Conservation (phyloP, 2,329 filamentous ascomycete genomes). For the Hypoxylon sp. region DNA sequence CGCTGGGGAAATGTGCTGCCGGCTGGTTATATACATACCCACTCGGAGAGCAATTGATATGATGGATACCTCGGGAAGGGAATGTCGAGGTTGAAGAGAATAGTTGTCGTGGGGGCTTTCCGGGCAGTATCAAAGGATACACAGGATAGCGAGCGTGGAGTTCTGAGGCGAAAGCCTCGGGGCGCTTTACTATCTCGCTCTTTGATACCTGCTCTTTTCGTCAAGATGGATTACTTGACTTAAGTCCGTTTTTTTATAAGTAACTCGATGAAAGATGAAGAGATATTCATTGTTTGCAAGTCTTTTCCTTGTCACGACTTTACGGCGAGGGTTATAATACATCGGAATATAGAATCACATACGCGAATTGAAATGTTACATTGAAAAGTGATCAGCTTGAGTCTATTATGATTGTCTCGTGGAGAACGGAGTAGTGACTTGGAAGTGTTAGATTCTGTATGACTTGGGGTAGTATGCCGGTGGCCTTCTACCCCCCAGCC, state of each 20-base stretch:
- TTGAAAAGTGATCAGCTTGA: conserved; percentile 12
- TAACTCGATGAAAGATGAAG: conserved; percentile 43
- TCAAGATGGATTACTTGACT: conserved; percentile 39
- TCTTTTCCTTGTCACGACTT: conserved; percentile 51
- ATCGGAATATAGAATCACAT: conserved; percentile 46
- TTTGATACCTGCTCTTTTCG: conserved; percentile 23
- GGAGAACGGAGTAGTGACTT: neutral
- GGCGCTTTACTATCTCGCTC: conserved; percentile 24
- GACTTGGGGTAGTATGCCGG: neutral
- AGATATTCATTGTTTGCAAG: conserved; percentile 43
- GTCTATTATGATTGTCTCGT: neutral
- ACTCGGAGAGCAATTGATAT: conserved; percentile 46
- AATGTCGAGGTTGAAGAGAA: conserved; percentile 40
- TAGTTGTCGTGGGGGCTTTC: conserved; percentile 32
- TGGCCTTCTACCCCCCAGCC: neutral
- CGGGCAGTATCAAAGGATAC: conserved; percentile 25
- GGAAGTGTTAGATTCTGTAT: neutral
- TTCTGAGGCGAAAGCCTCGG: conserved; percentile 41
- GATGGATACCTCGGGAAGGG: conserved; percentile 51
- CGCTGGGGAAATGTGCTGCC: conserved; percentile 38
- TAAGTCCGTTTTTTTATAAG: conserved; percentile 28
- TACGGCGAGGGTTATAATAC: conserved; percentile 53
- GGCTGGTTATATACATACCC: conserved; percentile 36
- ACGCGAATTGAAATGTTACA: conserved; percentile 31
- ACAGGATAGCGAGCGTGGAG: conserved; percentile 24